Evolutionary conservation across 2,329 filamentous ascomycete genomes (phyloP).

Genomic region (Macroventuria anomochaeta): DNA sequence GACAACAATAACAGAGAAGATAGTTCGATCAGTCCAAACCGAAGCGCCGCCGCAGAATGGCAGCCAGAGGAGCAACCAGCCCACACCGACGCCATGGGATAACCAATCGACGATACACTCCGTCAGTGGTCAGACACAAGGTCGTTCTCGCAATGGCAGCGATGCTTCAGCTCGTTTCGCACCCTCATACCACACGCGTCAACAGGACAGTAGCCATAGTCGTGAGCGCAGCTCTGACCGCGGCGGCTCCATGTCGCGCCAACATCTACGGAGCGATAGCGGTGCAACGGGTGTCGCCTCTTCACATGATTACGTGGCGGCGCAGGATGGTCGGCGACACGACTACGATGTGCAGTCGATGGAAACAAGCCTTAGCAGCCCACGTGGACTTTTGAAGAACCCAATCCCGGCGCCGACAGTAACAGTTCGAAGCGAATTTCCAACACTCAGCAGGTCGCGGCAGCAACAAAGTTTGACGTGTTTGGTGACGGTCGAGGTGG

Average conservation of each 20-base stretch:
- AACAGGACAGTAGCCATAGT: conserved; percentile 49
- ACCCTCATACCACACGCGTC: conserved; percentile 34
- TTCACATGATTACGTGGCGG: conserved; percentile 80
- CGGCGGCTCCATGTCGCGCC: conserved; percentile 47
- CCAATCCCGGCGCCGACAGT: conserved; percentile 90
- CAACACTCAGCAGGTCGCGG: conserved; percentile 87
- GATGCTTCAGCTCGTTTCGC: conserved; percentile 43
- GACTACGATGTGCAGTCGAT: conserved; percentile 97
- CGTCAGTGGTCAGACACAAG: conserved; percentile 50
- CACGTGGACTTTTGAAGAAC: conserved; percentile 74
- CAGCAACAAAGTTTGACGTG: conserved; percentile 96
- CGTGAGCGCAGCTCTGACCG: conserved; percentile 47
- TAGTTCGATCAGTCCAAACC: conserved; percentile 81
- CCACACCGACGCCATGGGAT: conserved; percentile 74
- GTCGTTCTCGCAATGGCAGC: conserved; percentile 43
- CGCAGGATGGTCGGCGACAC: conserved; percentile 77
- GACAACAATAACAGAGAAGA: conserved; percentile 73
- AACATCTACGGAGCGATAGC: conserved; percentile 79
- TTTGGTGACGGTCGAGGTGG: conserved; percentile 89
- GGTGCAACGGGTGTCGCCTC: conserved; percentile 73
- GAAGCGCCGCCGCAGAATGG: conserved; percentile 56
- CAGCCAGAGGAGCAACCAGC: conserved; percentile 53
- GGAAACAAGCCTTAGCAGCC: conserved; percentile 82
- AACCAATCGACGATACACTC: conserved; percentile 59
- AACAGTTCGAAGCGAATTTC: conserved; percentile 96